Evolutionary conservation across 805 yeast genomes (phyloP), one percentile per base, ranked within the genome.

Genomic region (Ogataea salicorniae): DNA sequence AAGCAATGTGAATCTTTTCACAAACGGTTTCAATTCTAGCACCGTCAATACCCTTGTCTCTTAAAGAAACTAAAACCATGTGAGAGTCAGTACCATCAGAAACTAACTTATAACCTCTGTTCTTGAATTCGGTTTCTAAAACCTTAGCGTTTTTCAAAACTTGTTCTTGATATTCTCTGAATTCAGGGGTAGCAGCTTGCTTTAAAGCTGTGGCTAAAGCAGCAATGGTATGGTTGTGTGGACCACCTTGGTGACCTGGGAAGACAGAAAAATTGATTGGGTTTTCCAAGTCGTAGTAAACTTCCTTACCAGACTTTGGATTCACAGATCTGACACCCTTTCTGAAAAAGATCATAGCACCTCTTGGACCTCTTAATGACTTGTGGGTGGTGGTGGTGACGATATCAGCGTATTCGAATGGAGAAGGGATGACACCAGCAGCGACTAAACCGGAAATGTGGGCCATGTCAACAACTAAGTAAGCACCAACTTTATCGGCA

Each of bases 221-320:
- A 54, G 96, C 82, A 63, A 92, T 92, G 60, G 98, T 92, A 72
- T 92, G 97, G 75, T 92, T 92, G 72, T 92, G 98, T 58, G 99
- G 99, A 65, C 99, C 99, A 76, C 99, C 99, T 76, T 92, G 99
- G 70, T 92, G 98, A 55, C 95, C 98, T 59, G 99, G 99, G 87
- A 92, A 92, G 47, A 92, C 98, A 33, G 97, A 88, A 66, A 92
- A 92, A 79, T 92, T 92, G 71, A 92, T 90, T 67, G 82, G 85
- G 65, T 82, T 81, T 71, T 92, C 98, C 63, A 92, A 79, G 61
- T 92, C 97, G 68, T 89, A 91, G 44, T 77, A 72, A 47, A 85
- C 74, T 71, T 88, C 91, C 69, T 87, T 87, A 56, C 97, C 97
- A 58, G 81, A 81, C 76, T 87, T 88, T 61, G 83, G 46, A 39